A percentile compares a stretch with the other conserved stretches of the same genome.
These are phyloP conservation scores for Cladosporium sp. DNA, from an alignment of 2,329 filamentous ascomycete species.

Conservation along the genomic window DNA sequence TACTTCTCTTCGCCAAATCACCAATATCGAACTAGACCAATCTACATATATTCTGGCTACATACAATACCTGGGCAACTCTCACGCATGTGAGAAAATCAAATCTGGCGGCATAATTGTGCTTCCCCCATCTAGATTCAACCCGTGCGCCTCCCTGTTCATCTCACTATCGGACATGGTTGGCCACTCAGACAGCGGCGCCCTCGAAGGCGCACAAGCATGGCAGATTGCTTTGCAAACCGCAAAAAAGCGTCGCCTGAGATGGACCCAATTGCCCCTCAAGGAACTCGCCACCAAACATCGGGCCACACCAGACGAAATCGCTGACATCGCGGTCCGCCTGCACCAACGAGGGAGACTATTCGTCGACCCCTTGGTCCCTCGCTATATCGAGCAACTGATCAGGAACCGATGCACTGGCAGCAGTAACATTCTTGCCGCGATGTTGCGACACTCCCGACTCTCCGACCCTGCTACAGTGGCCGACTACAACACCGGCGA, in stretches of 20 bases:
- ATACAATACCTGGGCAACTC: too few species aligned
- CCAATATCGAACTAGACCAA: not conserved
- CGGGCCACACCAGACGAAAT: constrained; percentile 17
- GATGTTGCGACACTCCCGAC: constrained; percentile 25
- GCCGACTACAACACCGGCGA: not conserved
- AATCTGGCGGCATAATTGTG: not conserved
- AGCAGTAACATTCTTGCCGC: constrained; percentile 26
- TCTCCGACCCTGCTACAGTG: constrained; percentile 1
- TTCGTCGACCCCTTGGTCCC: constrained; percentile 28
- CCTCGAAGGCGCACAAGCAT: constrained; percentile 2
- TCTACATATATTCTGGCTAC: not conserved
- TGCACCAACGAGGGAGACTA: constrained; percentile 14
- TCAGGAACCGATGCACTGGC: constrained; percentile 21
- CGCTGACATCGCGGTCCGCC: constrained; percentile 22
- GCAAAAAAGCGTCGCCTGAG: not conserved
- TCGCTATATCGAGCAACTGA: constrained; percentile 24
- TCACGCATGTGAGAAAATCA: not conserved
- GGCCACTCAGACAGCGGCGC: not conserved
- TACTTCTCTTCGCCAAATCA: too few species aligned
- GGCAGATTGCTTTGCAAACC: not conserved
- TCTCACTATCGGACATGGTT: not conserved
- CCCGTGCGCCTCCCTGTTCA: not conserved
- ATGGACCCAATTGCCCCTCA: constrained; percentile 14
- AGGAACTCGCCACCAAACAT: constrained; percentile 16
- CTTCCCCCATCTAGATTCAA: not conserved